These are phyloP conservation scores for Ustilago sp. DNA, from an alignment of 1,284 basidiomycete genomes.

Conservation along the genomic window DNA sequence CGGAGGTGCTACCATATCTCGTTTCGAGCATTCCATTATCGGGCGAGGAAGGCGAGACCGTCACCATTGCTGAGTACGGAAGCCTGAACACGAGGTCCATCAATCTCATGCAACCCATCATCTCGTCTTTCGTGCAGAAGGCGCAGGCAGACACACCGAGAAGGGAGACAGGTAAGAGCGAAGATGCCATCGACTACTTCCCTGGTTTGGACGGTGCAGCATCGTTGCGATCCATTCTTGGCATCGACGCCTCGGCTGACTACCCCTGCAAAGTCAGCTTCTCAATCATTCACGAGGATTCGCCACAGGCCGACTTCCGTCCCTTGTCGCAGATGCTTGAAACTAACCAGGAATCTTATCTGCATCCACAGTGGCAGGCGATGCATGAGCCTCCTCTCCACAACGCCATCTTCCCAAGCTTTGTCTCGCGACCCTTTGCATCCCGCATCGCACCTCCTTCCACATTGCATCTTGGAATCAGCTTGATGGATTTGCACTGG, in stretches of 20 bases:
- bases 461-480: constrained; percentile 68
- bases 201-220: constrained; percentile 36
- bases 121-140: constrained; percentile 61
- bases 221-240: constrained; percentile 40
- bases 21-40: constrained; percentile 58
- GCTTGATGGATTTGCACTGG: constrained; percentile 71
- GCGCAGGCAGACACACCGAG: constrained; percentile 32
- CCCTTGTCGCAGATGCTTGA: constrained; percentile 63
- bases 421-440: constrained; percentile 67
- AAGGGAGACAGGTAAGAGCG: constrained; percentile 22
- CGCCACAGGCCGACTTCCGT: constrained; percentile 67
- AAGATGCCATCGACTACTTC: constrained; percentile 37
- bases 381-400: constrained; percentile 59
- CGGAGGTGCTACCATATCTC: constrained; percentile 58
- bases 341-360: constrained; percentile 62
- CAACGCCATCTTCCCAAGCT: constrained; percentile 66
- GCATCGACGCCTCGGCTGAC: constrained; percentile 32
- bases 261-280: constrained; percentile 61
- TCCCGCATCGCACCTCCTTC: constrained; percentile 68
- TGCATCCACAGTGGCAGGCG: constrained; percentile 64
- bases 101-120: constrained; percentile 65
- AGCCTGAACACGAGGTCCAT: constrained; percentile 68
- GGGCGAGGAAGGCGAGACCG: constrained; percentile 46
- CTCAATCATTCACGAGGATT: constrained; percentile 69
- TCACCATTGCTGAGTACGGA: constrained; percentile 70